Conservation (phyloP, 495 filamentous ascomycete genomes). For the Neurospora sp. region DNA sequence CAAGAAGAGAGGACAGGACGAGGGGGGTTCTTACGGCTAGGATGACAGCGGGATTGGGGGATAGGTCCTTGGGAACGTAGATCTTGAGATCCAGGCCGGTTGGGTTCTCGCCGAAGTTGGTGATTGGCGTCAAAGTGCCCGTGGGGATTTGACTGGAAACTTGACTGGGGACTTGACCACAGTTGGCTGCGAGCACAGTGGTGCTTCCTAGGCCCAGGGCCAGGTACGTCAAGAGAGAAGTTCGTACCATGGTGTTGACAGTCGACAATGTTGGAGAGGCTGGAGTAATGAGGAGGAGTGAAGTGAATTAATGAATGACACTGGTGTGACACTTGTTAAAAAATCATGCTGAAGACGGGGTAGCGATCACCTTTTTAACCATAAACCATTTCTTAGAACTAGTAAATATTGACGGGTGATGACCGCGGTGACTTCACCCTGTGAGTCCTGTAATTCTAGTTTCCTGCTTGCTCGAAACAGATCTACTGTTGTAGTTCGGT, state of each 20-base stretch:
- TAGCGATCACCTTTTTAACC: background rate
- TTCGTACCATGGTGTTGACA: background rate
- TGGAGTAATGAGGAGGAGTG: background rate
- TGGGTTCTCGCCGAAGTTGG: slow-evolving; percentile 29
- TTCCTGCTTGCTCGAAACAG: background rate
- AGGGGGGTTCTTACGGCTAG: slow-evolving; percentile 25
- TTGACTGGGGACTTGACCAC: slow-evolving; percentile 4
- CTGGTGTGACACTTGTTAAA: background rate
- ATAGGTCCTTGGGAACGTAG: slow-evolving; percentile 27
- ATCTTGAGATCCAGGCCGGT: slow-evolving; percentile 29
- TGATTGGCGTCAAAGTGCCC: slow-evolving; percentile 6
- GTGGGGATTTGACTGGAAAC: background rate
- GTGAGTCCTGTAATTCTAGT: background rate
- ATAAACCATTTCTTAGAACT: background rate
- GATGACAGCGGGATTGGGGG: slow-evolving; percentile 28
- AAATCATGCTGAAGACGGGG: background rate
- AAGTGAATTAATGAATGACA: background rate
- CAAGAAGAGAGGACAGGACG: background rate
- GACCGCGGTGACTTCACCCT: background rate
- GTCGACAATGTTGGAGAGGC: background rate
- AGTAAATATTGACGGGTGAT: background rate
- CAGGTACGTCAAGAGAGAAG: background rate
- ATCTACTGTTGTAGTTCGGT: background rate
- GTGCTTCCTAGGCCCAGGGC: slow-evolving; percentile 2
- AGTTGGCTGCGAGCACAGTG: background rate